Evolutionary conservation across 805 yeast genomes (phyloP), one percentile per base, ranked within the genome.

Genomic region (Starmerella geochares): DNA sequence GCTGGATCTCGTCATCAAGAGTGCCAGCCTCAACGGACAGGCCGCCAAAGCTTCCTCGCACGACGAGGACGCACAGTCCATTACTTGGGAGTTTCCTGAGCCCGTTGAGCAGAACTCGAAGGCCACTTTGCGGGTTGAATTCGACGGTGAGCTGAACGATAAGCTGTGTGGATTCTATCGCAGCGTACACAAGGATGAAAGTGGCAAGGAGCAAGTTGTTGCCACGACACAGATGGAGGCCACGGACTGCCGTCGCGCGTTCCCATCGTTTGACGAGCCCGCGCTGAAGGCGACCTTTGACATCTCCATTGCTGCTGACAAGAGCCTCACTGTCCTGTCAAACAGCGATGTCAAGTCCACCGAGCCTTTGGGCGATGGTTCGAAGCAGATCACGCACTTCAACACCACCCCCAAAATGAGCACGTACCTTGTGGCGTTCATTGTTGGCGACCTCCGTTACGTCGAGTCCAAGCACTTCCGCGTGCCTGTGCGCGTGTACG

Each of bases 191-290:
- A 65, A 60, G 47, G 78, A 76, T 59, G 75, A 70, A 54, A 49
- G 61, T 36, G 83, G 83, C 33, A 63, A 70, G 51, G 71, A 75
- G 49, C 72, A 76, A 55, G 77, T 76, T 59, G 69, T 79, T 55
- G 83, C 82, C 36, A 74, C 81, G 54, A 76, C 84, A 38, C 83
- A 79, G 66, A 77, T 81, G 78, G 86, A 81, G 67, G 79, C 87
- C 31, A 79, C 86, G 29, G 87, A 81, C 66, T 80, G 85, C 61
- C 78, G 87, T 58, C 73, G 82, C 51, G 86, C 87, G 5, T 82
- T 82, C 74, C 87, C 87, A 17, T 80, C 79, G 60, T 78, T 78
- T 57, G 87, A 81, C 64, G 85, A 81, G 65, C 86, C 87, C 8
- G 72, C 78, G 42, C 70, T 78, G 48, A 81, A 82, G 67, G 84